Conservation (phyloP, 495 filamentous ascomycete species). For the Penicillium roqueforti region DNA sequence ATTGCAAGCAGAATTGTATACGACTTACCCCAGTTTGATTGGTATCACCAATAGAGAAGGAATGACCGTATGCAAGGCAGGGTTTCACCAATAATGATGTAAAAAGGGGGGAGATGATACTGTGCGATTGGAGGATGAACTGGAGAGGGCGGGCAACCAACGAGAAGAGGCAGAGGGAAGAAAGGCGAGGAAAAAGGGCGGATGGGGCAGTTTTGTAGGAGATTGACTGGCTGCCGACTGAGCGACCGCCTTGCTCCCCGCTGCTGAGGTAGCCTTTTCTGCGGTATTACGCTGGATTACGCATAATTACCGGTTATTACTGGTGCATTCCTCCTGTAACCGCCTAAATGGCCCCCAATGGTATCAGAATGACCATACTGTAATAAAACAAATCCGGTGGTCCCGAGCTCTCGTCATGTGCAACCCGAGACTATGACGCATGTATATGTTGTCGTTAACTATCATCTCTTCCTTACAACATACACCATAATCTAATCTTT, state of each 20-base stretch:
- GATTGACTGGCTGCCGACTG: conserved; percentile 11
- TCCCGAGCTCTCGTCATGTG: conserved; percentile 27
- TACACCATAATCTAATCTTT: too few species aligned
- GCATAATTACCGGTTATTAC: neutral
- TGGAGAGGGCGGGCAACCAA: conserved; percentile 41
- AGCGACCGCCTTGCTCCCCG: conserved; percentile 7
- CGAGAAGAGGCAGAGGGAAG: conserved; percentile 44
- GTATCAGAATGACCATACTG: conserved; percentile 1
- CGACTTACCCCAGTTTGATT: conserved; percentile 1
- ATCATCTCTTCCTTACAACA: too few species aligned
- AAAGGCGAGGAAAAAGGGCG: conserved; percentile 41
- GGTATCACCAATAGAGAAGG: conserved; percentile 2
- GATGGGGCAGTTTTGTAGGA: conserved; percentile 48
- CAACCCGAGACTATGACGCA: conserved; percentile 15
- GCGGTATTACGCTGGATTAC: conserved; percentile 1
- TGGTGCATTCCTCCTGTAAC: neutral
- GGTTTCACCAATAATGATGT: conserved; percentile 11
- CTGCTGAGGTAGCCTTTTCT: conserved; percentile 2
- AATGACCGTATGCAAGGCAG: conserved; percentile 3
- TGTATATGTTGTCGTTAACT: too few species aligned
- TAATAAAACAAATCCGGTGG: conserved; percentile 16
- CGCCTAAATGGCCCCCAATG: neutral
- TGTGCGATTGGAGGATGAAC: conserved; percentile 30
- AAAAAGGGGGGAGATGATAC: conserved; percentile 19
- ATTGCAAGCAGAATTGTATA: neutral